Base-by-base conservation (phyloP, 108 stramenopile species). In the Cyclotella sp. region DNA sequence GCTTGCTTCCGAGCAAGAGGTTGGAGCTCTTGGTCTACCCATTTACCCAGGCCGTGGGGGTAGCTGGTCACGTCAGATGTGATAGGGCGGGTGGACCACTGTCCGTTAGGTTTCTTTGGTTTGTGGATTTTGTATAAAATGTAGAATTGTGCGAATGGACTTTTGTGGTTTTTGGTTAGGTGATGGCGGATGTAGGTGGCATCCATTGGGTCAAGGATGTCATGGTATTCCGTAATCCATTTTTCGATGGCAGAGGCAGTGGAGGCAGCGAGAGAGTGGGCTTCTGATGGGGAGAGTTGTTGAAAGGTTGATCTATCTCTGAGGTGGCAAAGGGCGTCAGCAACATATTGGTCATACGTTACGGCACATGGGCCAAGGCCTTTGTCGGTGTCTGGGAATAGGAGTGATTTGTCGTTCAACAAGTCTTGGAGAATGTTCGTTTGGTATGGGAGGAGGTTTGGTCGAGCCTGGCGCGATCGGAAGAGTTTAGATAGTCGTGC, bases 101-200 rank as follows among this genome's bases (percentile, higher is more conserved):
- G 61, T 10, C 55, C 55, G n/a, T 49, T n/a, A 7, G 15, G 15
- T 3, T 26, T 24, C 24, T 22, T 49, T 49, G 14, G 7, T 66
- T 75, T 75, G 34, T 5, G 34, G 34, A 34, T 2, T 34, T 34
- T 34, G 34, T 34, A 34, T 34, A 34, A 34, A 6, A 66, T 44
- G n/a, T 75, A 75, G 30, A 76, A 76, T 39, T 59, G 57, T 39
- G 58, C 65, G 30, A 68, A 76, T 15, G 75, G 66, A 43, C 66
- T 65, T 21, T 34, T 19, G 12, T 24, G 53, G 19, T 52, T 64
- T 0, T 14, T 43, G 4, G 19, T 9, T 43, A 64, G 42, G 44
- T 64, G 30, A 29, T 34, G 2, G 3, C 14, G 12, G 19, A 61
- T 61, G n/a, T n/a, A 61, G 7, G 12, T 39, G 34, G 19, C 60